Base-by-base conservation (phyloP, 2,329 filamentous ascomycete species). In the Colletotrichum trifolii region DNA sequence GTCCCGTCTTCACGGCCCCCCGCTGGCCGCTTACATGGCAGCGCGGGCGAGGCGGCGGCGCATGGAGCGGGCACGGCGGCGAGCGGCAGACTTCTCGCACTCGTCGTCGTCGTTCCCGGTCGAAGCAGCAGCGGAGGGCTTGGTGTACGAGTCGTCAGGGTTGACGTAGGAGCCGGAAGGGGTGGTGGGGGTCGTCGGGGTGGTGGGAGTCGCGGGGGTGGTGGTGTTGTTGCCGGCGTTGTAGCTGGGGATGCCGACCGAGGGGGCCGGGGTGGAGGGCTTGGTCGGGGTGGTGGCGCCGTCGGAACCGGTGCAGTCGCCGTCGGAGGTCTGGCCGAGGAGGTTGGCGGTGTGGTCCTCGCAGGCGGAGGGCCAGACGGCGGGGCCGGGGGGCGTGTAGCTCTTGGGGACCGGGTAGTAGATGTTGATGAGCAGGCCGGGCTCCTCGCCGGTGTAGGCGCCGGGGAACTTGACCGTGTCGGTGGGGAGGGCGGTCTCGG, bases 261-360 rank as follows among this genome's bases (percentile, higher is more conserved):
- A 65, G 46, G 71, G 53, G 35, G 59, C 49, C 38, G 57, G 56
- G 36, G 59, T 39, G 36, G 69, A n/a, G 11, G 57, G 15, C 25
- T 17, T 55, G 5, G 62, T 38, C 8, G 67, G 61, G 46, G 48
- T 60, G 66, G 48, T 67, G 53, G 66, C 60, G 2, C 54, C 67
- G 54, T 59, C 64, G 48, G 54, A 64, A 42, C 67, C 67, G 8
- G 76, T 77, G 74, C 76, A 78, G 72, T 78, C 75, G 49, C 76
- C 76, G 39, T 78, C 76, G 54, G 65, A 72, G 25, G 69, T 52
- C 71, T 73, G 70, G 11, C 74, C 76, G 34, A 66, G 69, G 4
- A 73, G 66, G 75, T 78, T 78, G 69, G 74, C 72, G 43, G 76
- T 78, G 72, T 78, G 75, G 66, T 78, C 76, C 69, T 74, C 73